Evolutionary conservation across 108 stramenopile genomes (phyloP), one percentile per base, ranked within the genome.

Genomic region (Thalassiosira profunda): DNA sequence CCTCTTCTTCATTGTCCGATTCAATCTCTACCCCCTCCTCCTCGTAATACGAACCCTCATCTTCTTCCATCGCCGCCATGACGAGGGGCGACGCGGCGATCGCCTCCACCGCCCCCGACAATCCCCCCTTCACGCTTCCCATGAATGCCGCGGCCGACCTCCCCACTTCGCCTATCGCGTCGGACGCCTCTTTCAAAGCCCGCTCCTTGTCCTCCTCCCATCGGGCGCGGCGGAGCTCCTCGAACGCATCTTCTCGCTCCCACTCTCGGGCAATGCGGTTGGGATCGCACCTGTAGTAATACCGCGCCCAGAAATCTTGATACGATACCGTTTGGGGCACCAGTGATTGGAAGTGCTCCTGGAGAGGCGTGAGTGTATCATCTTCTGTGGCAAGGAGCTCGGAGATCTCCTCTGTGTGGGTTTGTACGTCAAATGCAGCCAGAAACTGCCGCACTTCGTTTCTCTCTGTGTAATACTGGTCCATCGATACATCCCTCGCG

Each of bases 231-330:
- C n/a, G n/a, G n/a, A n/a, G n/a, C n/a, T n/a, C n/a, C n/a, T n/a
- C n/a, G n/a, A n/a, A n/a, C n/a, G n/a, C n/a, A n/a, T 75, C 48
- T 24, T 80, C 52, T 36, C 55, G 51, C 28, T 66, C 55, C 56
- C 55, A 52, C 30, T 67, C 33, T 54, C 54, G 17, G 3, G 30
- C 34, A 23, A 84, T 82, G 54, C 68, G 76, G 1, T 64, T 56
- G 10, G 48, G 49, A 54, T 77, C 67, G 47, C 88, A 87, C 34
- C 86, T 71, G 47, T 72, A 84, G 72, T 74, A 92, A 62, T 89
- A 89, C 17, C 91, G 82, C 29, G 83, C 54, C 87, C 87, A 92
- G 70, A 92, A 92, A 5, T 89, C 82, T 38, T 80, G 58, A 34
- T 86, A 85, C 12, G 69, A 63, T n/a, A 92, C 86, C 11, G 55